These are phyloP conservation scores for Aphanomyces stellatus DNA, from an alignment of 352 stramenopile genomes.

Conservation along the genomic window DNA sequence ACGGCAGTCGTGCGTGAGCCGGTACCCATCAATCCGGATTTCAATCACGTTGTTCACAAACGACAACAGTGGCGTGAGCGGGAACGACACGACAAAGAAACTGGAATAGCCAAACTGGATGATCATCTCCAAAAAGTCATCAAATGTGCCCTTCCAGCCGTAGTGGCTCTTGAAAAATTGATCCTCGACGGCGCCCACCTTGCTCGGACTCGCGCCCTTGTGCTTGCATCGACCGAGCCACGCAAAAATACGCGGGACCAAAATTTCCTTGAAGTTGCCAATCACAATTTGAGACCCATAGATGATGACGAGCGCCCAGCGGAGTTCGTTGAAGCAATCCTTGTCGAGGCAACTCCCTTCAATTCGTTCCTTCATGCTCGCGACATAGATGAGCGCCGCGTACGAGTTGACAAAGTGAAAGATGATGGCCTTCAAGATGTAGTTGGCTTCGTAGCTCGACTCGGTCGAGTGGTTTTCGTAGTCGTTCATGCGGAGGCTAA, in stretches of 20 bases:
- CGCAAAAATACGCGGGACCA: slow-evolving; percentile 60
- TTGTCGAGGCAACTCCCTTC: slow-evolving; percentile 40
- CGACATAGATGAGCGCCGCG: slow-evolving; percentile 90
- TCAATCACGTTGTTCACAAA: slow-evolving; percentile 91
- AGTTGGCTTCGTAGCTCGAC: slow-evolving; percentile 83
- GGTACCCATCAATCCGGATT: slow-evolving; percentile 84
- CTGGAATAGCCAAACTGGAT: slow-evolving; percentile 84
- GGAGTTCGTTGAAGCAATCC: slow-evolving; percentile 83
- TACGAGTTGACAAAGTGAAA: slow-evolving; percentile 97
- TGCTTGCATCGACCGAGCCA: slow-evolving; percentile 62
- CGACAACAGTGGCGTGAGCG: slow-evolving; percentile 86
- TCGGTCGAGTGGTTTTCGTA: slow-evolving; percentile 92
- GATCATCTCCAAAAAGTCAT: slow-evolving; percentile 91
- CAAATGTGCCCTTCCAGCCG: slow-evolving; percentile 80
- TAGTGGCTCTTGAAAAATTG: slow-evolving; percentile 78
- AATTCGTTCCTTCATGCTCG: slow-evolving; percentile 84
- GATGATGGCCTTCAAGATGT: slow-evolving; percentile 92
- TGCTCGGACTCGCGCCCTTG: slow-evolving; percentile 37
- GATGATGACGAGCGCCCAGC: slow-evolving; percentile 87
- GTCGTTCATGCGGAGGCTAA: slow-evolving; percentile 84
- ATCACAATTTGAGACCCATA: slow-evolving; percentile 85
- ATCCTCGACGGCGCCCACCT: slow-evolving; percentile 38
- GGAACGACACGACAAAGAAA: slow-evolving; percentile 90
- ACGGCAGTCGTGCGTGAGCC: slow-evolving; percentile 70
- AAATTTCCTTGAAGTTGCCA: slow-evolving; percentile 68